Base-by-base conservation (phyloP, 2,329 filamentous ascomycete species). In the Rhynchosporium graminicola region DNA sequence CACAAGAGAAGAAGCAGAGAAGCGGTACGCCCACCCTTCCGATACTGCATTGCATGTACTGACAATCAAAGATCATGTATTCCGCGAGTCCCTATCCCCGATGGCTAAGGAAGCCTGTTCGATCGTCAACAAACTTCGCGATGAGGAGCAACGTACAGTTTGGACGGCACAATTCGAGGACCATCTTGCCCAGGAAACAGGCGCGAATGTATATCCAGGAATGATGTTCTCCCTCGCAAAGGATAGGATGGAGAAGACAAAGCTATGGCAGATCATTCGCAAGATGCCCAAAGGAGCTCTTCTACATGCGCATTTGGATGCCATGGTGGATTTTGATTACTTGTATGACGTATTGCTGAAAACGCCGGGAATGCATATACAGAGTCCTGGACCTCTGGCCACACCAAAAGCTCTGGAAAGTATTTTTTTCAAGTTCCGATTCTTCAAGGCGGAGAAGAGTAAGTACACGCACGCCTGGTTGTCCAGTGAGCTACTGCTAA, bases 201-300 rank as follows among this genome's bases (percentile, higher is more conserved):
- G 86, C 69, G 82, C 85, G 64, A 85, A 86, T 68, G 79, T 94
- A 57, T 91, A 90, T 73, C 92, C 92, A 0, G 93, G 93, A 10
- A 96, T 97, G 89, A 95, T 96, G 90, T 97, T 97, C 77, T 87
- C 85, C 42, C 82, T 94, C 42, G 92, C 92, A 69, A 94, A 92
- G 76, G 84, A 87, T n/a, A 85, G 86, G 43, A 96, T 97, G 86
- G 91, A 96, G 76, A 81, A 82, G 69, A 96, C 91, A 13, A 87
- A 87, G 72, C 80, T 97, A 29, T 98, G 92, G 92, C 83, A 86
- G 67, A 95, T 97, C 69, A 83, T 97, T 15, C 84, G 87, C 63
- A 83, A 80, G 67, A 92, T 98, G 90, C 94, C 94, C 33, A 98
- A 98, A 75, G 95, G 94, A 12, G 83, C 88, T 8, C 80, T 96